Evolutionary conservation across 768 basidiomycete genomes (phyloP), one percentile per base, ranked within the genome.

Genomic region (Lentinula sp.): DNA sequence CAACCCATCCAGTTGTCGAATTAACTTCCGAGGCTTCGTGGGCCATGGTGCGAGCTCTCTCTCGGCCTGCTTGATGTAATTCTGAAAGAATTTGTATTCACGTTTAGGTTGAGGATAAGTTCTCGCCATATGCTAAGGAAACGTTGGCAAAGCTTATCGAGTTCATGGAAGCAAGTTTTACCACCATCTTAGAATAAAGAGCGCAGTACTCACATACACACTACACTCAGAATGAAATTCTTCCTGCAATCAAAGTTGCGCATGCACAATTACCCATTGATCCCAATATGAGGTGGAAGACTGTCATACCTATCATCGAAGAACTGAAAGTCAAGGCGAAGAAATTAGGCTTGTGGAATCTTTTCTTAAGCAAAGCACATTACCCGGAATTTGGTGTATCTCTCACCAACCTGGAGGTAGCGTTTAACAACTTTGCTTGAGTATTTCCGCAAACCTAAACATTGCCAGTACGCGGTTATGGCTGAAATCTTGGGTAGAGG

Each of bases 341-440:
- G 76, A 83, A 84, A 69, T 83, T 86, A 31, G 97, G 97, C 2
- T 80, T 99, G 42, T 99, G 97, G 97, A 98, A 98, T 70, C 80
- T 99, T 40, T 98, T 98, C 80, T 79, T 98, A 64, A 94, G 91
- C 83, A 93, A 94, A 75, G 81, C 84, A 32, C 96, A 97, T 70
- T 98, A 96, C 71, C 95, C 94, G 7, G 79, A 90, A 65, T 82
- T 85, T 68, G 96, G 96, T 45, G 89, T 94, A 5, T 88, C 89
- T n/a, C 78, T 98, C 65, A 88, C 87, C 15, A 98, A 98, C 73
- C 80, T 99, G 50, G 97, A 99, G 82, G 94, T 94, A 64, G 49
- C 59, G 32, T 34, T 28, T 51, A 32, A 18, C 40, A 6, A 18
- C 52, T 39, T 43, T 53, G 42, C 16, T 31, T 15, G 1, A 43